Evolutionary conservation across 495 filamentous ascomycete species (phyloP), one percentile per base, ranked within the genome.

Genomic region (Xylaria sp.): DNA sequence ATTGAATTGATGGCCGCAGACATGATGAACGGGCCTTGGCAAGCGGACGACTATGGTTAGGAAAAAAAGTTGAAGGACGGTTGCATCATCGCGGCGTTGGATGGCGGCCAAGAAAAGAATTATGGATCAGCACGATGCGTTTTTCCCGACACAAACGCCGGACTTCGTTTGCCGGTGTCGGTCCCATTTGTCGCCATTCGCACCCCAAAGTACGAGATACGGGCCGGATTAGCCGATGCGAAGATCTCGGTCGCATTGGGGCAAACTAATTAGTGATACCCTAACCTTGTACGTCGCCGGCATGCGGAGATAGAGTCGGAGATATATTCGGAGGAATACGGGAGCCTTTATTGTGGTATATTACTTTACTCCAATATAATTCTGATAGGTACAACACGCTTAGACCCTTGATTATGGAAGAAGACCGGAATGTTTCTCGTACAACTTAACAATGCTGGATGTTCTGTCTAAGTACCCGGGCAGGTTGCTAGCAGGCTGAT

Each of bases 1-100:
- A 76, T 29, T 24, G 72, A 35, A 33, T 68, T 63, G 29, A 57
- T 31, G 15, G 73, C 55, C 52, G 53, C 29, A 44, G 64, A 72
- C 69, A 71, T 71, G 58, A 44, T 63, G 68, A 53, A 29, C 26
- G 12, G 21, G 6, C 4, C 67, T 69, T 53, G 33, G 43, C 52
- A 63, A 21, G 35, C 5, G 7, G 35, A 19, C 59, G 14, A 15
- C 24, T 29, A 24, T 17, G 41, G 57, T 61, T 33, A 33, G 6
- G 31, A 9, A 48, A 41, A 48, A n/a, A 48, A 24, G 44, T 61
- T 35, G 33, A 52, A 48, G 57, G 31, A 40, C 37, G 2, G 40
- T 52, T 41, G 43, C 57, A 53, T 63, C 40, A 24, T 48, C 26
- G 44, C 46, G 62, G 29, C n/a, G n/a, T n/a, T n/a, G 14, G 29